These are phyloP conservation scores for Chimonanthus praecox DNA, from an alignment of 164 flowering plant genomes.

Conservation along the genomic window DNA sequence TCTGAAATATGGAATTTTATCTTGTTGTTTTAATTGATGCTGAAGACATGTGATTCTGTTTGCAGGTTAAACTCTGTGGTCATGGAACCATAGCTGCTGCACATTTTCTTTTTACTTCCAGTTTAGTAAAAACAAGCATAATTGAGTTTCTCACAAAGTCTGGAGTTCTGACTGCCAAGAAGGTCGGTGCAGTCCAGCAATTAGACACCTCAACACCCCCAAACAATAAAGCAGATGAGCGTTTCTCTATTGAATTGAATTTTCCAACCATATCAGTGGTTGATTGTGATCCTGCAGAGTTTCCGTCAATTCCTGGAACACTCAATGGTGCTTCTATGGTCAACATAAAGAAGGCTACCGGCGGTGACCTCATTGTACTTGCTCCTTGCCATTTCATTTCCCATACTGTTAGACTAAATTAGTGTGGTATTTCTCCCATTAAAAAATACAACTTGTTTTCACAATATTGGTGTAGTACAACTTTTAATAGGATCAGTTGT, in stretches of 20 bases:
- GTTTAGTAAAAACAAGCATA: conserved; percentile 26
- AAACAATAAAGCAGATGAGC: conserved; percentile 19
- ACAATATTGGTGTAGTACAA: too few species aligned
- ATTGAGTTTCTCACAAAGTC: conserved; percentile 63
- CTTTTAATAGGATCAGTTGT: too few species aligned
- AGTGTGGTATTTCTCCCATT: too few species aligned
- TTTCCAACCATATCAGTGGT: conserved; percentile 40
- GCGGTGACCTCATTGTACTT: conserved; percentile 44
- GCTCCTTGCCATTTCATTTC: not conserved
- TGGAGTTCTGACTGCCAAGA: conserved; percentile 58
- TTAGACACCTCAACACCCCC: conserved; percentile 11
- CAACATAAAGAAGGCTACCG: conserved; percentile 38
- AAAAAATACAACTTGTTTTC: too few species aligned
- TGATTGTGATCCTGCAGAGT: conserved; percentile 34
- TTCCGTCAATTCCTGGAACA: conserved; percentile 37
- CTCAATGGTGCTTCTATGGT: conserved; percentile 46
- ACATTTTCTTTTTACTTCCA: conserved; percentile 43
- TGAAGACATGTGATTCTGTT: too few species aligned
- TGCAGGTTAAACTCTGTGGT: conserved; percentile 26
- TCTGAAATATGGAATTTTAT: too few species aligned
- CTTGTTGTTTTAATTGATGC: too few species aligned
- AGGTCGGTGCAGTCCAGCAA: conserved; percentile 16
- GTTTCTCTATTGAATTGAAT: conserved; percentile 52
- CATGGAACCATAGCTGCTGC: conserved; percentile 32
- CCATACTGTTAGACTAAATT: not conserved